Evolutionary conservation across 2,329 filamentous ascomycete genomes (phyloP).

Genomic region (Teratosphaeria pseudoeucalypti): DNA sequence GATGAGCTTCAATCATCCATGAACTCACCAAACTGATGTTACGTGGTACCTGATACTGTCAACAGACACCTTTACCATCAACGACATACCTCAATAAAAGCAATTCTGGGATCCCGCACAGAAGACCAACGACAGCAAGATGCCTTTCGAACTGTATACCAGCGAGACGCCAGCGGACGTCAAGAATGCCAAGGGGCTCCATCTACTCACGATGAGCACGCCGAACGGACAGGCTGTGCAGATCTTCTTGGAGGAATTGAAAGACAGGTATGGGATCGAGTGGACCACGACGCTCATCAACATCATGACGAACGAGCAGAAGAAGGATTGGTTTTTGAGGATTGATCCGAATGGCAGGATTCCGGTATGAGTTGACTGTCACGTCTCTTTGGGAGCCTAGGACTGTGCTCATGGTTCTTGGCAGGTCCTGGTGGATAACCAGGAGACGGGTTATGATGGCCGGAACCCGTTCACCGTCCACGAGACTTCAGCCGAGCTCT

Average conservation of each 20-base stretch:
- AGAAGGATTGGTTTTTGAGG: constrained; percentile 32
- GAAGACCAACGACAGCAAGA: constrained; percentile 11
- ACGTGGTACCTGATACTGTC: not conserved
- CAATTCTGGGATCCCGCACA: not conserved
- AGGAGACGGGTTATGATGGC: constrained; percentile 16
- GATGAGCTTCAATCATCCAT: not conserved
- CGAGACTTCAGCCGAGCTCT: constrained; percentile 44
- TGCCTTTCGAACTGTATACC: constrained; percentile 34
- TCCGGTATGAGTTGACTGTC: constrained; percentile 18
- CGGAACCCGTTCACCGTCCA: constrained; percentile 41
- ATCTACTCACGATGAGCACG: constrained; percentile 42
- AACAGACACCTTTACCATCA: not conserved
- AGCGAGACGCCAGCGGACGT: constrained; percentile 36
- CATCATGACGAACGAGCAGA: constrained; percentile 44
- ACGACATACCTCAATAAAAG: not conserved
- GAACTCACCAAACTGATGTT: not conserved
- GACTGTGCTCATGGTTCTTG: not conserved
- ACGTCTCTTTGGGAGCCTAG: too few relatives aligned
- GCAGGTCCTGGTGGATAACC: constrained; percentile 39
- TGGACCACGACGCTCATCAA: constrained; percentile 41
- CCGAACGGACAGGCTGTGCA: constrained; percentile 44
- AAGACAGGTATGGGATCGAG: constrained; percentile 38
- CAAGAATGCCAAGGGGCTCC: constrained; percentile 41
- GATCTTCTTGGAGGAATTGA: constrained; percentile 47
- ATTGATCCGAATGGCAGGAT: constrained; percentile 31